Conservation (phyloP, 768 basidiomycete genomes). For the Serendipita indica region DNA sequence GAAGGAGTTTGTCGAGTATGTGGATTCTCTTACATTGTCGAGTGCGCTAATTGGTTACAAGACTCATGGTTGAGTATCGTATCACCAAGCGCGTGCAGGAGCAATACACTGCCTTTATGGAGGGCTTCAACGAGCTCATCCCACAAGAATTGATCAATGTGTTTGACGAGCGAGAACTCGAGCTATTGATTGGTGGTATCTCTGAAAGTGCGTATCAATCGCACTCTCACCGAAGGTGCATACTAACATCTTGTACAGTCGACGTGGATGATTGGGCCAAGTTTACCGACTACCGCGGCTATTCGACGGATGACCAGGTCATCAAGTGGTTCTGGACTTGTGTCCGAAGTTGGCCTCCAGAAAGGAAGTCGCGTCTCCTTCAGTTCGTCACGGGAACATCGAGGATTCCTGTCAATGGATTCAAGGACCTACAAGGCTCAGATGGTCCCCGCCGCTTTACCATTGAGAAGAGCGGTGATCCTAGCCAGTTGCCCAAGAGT, state of each 20-base stretch:
- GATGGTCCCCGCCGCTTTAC: slow-evolving; percentile 96
- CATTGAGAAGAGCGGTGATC: slow-evolving; percentile 96
- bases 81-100: slow-evolving; percentile 96
- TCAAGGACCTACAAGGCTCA: slow-evolving; percentile 95
- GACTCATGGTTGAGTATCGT: slow-evolving; percentile 82
- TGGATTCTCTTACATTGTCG: slow-evolving; percentile 9
- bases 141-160: slow-evolving; percentile 96
- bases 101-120: slow-evolving; percentile 99
- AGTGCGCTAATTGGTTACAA: slow-evolving; percentile 15
- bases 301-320: slow-evolving; percentile 87
- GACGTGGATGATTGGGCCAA: slow-evolving; percentile 84
- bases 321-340: slow-evolving; percentile 99
- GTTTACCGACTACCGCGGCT: slow-evolving; percentile 96
- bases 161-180: slow-evolving; percentile 95
- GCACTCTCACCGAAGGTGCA: background rate
- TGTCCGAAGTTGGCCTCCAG: slow-evolving; percentile 92
- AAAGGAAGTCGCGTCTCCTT: slow-evolving; percentile 88
- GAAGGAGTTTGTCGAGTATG: slow-evolving; percentile 86
- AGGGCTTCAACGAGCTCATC: slow-evolving; percentile 98
- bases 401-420: slow-evolving; percentile 94
- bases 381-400: slow-evolving; percentile 97
- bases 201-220: slow-evolving; percentile 50
- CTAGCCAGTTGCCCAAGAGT: slow-evolving; percentile 86
- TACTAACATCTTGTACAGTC: slow-evolving; percentile 24
- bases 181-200: slow-evolving; percentile 96